phyloP scores from a whole-genome alignment of 371 early-diverging fungal species.

The Amoeboaphelidium protococcarum region DNA sequence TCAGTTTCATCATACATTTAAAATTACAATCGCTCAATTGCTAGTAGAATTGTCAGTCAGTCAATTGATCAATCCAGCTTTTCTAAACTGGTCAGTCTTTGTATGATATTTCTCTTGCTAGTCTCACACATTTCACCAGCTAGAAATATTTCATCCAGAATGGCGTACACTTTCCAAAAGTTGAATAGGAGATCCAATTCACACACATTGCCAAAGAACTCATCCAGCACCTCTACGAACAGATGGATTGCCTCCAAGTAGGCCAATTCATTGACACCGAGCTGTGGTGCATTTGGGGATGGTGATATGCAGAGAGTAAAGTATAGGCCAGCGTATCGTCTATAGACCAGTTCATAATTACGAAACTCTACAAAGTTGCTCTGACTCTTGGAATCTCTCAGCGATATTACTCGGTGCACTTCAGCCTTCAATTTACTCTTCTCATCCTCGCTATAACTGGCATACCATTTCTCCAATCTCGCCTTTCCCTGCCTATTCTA shows the following conservation, averaged over 20 bases:
- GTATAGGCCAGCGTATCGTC: slow-evolving; percentile 86
- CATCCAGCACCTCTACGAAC: slow-evolving; percentile 90
- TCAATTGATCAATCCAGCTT: slow-evolving; percentile 47
- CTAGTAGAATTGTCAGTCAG: no score
- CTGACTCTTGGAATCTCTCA: slow-evolving; percentile 83
- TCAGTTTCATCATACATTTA: no score
- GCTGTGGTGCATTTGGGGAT: no score
- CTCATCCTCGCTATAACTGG: slow-evolving; percentile 72
- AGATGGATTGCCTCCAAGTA: slow-evolving; percentile 87
- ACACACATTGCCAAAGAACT: slow-evolving; percentile 92
- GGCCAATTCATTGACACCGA: slow-evolving; percentile 68
- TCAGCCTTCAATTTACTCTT: slow-evolving; percentile 74
- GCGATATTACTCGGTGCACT: slow-evolving; percentile 75
- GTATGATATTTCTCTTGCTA: slow-evolving; percentile 41
- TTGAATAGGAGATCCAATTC: slow-evolving; percentile 91
- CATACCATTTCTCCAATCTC: slow-evolving; percentile 83
- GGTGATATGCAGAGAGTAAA: slow-evolving; percentile 91
- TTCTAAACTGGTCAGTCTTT: slow-evolving; percentile 42
- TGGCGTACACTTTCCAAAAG: slow-evolving; percentile 86
- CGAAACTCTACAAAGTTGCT: slow-evolving; percentile 86
- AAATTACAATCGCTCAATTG: no score
- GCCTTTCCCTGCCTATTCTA: slow-evolving; percentile 93
- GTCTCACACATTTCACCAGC: slow-evolving; percentile 95
- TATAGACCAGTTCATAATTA: slow-evolving; percentile 82
- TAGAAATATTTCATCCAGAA: slow-evolving; percentile 85